Base-by-base conservation (phyloP, 371 early-diverging fungal genomes). In the Capillidium rhysosporum region DNA sequence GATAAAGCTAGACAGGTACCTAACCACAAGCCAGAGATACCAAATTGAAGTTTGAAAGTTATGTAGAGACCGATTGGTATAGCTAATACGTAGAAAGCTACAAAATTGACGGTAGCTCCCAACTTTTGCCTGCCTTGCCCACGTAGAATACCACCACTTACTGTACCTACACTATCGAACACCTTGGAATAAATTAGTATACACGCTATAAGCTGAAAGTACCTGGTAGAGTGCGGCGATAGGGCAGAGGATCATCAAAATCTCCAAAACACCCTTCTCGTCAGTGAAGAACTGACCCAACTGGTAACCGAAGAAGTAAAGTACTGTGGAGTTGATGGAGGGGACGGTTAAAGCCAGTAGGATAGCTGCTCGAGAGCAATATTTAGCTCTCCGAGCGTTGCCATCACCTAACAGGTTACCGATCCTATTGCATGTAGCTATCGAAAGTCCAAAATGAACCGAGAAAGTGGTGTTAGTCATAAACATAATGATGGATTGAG, bases 171-270 rank as follows among this genome's bases (percentile, higher is more conserved):
- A n/a, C n/a, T n/a, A n/a, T n/a, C 61, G 87, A 38, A 38, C 5
- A 38, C 14, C 5, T 38, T 38, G 16, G 14, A 39, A 38, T 31
- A n/a, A 39, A 23, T 47, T 20, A n/a, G n/a, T n/a, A n/a, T n/a
- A n/a, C 18, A 16, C 24, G 24, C 64, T 55, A n/a, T n/a, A n/a
- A n/a, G n/a, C n/a, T n/a, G n/a, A n/a, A n/a, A n/a, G n/a, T 51
- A 89, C 65, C 63, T 93, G 94, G 66, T 84, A 90, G 43, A 85
- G 51, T 0, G 89, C 86, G 26, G 72, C 80, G 2, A 85, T 57
- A 0, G 91, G 91, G 55, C 90, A 64, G 21, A 90, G 68, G 28
- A 53, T 49, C 0, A 82, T 77, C 4, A 87, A 86, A 8, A 79
- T 62, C 2, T 40, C 59, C 38, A 85, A 70, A 1, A 93, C 86